Conservation (phyloP, 805 yeast genomes). For the Nakazawaea pomicola region DNA sequence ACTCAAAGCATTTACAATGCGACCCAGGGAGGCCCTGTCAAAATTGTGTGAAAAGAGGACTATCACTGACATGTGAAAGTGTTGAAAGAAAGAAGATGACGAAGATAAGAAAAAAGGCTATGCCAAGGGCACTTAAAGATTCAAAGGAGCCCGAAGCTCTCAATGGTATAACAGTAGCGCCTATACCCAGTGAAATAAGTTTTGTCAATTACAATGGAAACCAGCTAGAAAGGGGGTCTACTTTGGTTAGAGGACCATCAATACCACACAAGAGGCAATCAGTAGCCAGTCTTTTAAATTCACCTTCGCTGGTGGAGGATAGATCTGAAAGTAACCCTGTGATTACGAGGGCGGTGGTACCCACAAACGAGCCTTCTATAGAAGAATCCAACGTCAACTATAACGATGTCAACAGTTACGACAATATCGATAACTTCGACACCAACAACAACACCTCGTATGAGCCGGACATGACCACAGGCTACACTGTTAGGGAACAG, state of each 20-base stretch:
- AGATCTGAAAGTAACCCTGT: too few species aligned
- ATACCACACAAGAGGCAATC: too few species aligned
- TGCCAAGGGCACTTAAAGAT: neutral
- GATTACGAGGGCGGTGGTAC: too few species aligned
- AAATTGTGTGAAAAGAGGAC: slow-evolving; percentile 60
- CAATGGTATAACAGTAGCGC: neutral
- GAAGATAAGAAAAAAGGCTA: slow-evolving; percentile 9
- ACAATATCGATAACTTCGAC: too few species aligned
- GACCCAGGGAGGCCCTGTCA: slow-evolving; percentile 65
- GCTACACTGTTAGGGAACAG: too few species aligned
- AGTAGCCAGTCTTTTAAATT: too few species aligned
- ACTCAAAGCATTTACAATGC: slow-evolving; percentile 69
- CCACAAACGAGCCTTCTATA: too few species aligned
- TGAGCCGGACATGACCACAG: slow-evolving; percentile 2
- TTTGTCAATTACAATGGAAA: slow-evolving; percentile 7
- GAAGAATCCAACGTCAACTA: too few species aligned
- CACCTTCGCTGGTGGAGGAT: too few species aligned
- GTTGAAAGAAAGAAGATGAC: slow-evolving; percentile 42
- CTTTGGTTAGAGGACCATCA: too few species aligned
- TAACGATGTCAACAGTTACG: too few species aligned
- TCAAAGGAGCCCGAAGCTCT: neutral
- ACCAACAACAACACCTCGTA: too few species aligned
- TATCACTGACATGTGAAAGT: slow-evolving; percentile 52
- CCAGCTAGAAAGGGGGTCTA: neutral
- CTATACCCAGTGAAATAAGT: neutral